Evolutionary conservation across 2,329 filamentous ascomycete species (phyloP), one percentile per base, ranked within the genome.

Genomic region (Aspergillus melleus): DNA sequence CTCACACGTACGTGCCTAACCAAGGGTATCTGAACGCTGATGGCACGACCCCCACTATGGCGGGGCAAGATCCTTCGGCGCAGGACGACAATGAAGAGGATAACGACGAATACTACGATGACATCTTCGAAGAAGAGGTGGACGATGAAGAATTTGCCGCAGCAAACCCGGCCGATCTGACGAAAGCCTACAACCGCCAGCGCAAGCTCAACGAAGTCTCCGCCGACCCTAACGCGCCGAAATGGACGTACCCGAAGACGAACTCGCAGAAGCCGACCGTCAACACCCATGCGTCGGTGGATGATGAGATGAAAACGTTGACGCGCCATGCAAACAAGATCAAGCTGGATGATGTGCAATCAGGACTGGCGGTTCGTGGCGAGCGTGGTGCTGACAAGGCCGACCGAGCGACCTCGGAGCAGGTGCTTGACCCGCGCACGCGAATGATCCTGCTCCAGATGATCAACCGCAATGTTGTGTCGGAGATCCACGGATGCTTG

Each of bases 371-470:
- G 11, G 78, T 76, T 19, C 83, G 82, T 53, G 77, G 78, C 49
- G 80, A 76, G 30, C 72, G 72, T 64, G 74, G 72, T 46, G 75
- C 69, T 56, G 93, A 97, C 77, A 96, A 95, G 82, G 89, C 90
- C 57, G 94, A 99, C 74, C 88, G 95, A 60, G 94, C 95, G 54
- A 99, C 95, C 14, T 92, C 87, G 68, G 95, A 99, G 75, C 92
- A 97, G 76, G 95, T 99, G 52, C 81, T 99, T 62, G 95, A 99
- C 77, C 91, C 92, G 64, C 86, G 92, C 56, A 99, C 95, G 14
- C 90, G 93, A 66, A 96, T 97, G 91, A 93, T 99, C 62, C 81
- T 99, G 56, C 83, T 97, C 65, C 92, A 97, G 79, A 92, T 99
- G 85, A 94, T 98, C 80, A 97, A 98, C 76, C 88, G 92, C 36